A percentile compares a stretch with the other conserved stretches of the same genome.
Evolutionary conservation across 1,139 yeast genomes (phyloP).

Genomic region (Arxiozyma slooffiae): DNA sequence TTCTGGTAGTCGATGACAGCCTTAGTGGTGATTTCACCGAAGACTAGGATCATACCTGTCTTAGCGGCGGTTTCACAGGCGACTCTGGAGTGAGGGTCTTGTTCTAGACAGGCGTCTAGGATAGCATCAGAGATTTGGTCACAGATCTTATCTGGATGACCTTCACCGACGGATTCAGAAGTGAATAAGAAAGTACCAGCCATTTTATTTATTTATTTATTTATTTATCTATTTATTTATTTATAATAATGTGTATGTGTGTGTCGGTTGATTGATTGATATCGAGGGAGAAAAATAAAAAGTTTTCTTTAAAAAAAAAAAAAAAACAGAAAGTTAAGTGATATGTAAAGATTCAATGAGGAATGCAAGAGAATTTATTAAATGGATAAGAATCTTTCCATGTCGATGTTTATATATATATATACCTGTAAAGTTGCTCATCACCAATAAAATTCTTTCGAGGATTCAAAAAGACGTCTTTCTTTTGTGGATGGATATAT

Average conservation of each 20-base stretch:
- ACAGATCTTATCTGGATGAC: constrained; percentile 99
- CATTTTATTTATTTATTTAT: too few relatives aligned
- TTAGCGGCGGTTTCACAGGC: constrained; percentile 99
- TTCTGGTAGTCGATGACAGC: constrained; percentile 94
- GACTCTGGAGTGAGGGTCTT: constrained; percentile 94
- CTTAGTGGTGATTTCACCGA: constrained; percentile 97
- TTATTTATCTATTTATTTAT: too few relatives aligned
- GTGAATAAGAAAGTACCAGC: constrained; percentile 59
- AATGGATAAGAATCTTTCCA: too few relatives aligned
- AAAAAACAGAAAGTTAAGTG: too few relatives aligned
- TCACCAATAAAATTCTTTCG: background rate
- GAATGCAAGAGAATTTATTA: too few relatives aligned
- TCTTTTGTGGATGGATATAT: background rate
- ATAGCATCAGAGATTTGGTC: constrained; percentile 99
- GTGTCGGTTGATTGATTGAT: too few relatives aligned
- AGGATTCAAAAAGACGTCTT: background rate
- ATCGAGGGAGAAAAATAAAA: too few relatives aligned
- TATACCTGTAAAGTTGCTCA: background rate
- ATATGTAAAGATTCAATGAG: too few relatives aligned
- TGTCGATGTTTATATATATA: too few relatives aligned
- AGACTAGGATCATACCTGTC: constrained; percentile 98
- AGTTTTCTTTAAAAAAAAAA: too few relatives aligned
- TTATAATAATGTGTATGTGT: too few relatives aligned
- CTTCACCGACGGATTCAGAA: constrained; percentile 97
- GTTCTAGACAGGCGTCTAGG: constrained; percentile 92